Base-by-base conservation (phyloP, 2,329 filamentous ascomycete species). In the Talaromyces funiculosus region DNA sequence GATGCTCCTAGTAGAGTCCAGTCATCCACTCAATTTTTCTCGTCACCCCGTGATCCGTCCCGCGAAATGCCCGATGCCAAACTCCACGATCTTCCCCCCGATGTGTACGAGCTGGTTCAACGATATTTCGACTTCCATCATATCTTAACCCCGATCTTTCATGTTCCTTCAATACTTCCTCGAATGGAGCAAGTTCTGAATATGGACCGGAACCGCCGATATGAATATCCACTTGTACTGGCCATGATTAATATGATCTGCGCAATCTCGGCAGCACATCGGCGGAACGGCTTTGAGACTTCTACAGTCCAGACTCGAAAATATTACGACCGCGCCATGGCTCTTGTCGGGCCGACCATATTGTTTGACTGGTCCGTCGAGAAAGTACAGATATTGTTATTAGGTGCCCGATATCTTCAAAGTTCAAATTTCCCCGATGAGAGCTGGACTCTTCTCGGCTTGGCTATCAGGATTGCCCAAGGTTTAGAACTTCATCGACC, bases 161-260 rank as follows among this genome's bases (percentile, higher is more conserved):
- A 62, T 14, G 16, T 59, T 10, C 60, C 60, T 5, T 56, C 60
- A 4, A 62, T 62, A 24, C 53, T 42, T 14, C 16, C 60, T 29
- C 56, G 45, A 35, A 49, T 62, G 14, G 60, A 62, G 24, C 49
- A 55, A 33, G 60, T 45, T 24, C 47, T 62, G 31, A 24, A 22
- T 14, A 49, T 54, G 38, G 60, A 62, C 10, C 51, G 56, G 14
- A 49, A 33, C 14, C 56, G 53, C 8, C 38, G 60, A 53, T 53
- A 37, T 35, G 60, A 62, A 16, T n/a, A 59, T 38, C 22, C 60
- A 37, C 38, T 37, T 26, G 57, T 37, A 16, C 24, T 62, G 24
- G 60, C 60, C 20, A 62, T 62, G 26, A 56, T 62, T 14, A 62
- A 62, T 29, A 62, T 62, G 60, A 62, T 59, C 14, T 62, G 60